phyloP scores from a whole-genome alignment of 768 basidiomycete species.

The Cantharellus anzutake region DNA sequence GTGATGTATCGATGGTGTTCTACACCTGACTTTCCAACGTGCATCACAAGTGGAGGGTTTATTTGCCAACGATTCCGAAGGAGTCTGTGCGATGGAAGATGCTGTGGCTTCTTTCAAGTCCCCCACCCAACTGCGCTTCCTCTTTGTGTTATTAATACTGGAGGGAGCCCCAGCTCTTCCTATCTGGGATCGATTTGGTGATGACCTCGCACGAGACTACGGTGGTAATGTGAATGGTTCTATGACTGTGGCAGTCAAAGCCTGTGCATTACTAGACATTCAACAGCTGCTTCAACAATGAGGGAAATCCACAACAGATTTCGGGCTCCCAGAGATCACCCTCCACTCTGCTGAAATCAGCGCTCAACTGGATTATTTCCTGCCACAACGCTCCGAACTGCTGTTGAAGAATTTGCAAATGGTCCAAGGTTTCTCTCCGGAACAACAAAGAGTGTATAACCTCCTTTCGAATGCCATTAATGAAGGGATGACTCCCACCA shows the following conservation, averaged over 20 bases:
- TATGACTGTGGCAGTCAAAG: not conserved
- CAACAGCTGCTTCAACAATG: not conserved
- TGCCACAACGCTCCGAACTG: not conserved
- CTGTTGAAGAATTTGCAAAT: not conserved
- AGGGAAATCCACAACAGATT: not conserved
- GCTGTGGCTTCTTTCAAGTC: constrained; percentile 17
- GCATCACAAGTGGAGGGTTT: constrained; percentile 13
- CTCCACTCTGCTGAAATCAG: not conserved
- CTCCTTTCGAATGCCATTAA: not conserved
- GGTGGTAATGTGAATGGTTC: not conserved
- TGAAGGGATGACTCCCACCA: too few species aligned
- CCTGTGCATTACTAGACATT: not conserved
- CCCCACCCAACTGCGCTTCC: constrained; percentile 20
- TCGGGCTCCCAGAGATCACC: not conserved
- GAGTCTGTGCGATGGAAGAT: constrained; percentile 19
- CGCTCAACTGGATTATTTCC: not conserved
- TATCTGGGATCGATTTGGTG: not conserved
- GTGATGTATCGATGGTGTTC: constrained; percentile 10
- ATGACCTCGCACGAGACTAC: not conserved
- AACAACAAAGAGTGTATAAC: not conserved
- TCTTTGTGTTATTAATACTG: constrained; percentile 18
- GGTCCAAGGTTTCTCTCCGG: not conserved
- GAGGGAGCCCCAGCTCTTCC: not conserved
- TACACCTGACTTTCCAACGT: constrained; percentile 12
- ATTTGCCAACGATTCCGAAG: constrained; percentile 14